Evolutionary conservation across 2,329 filamentous ascomycete species (phyloP).

Genomic region (Diaporthe humulicola): DNA sequence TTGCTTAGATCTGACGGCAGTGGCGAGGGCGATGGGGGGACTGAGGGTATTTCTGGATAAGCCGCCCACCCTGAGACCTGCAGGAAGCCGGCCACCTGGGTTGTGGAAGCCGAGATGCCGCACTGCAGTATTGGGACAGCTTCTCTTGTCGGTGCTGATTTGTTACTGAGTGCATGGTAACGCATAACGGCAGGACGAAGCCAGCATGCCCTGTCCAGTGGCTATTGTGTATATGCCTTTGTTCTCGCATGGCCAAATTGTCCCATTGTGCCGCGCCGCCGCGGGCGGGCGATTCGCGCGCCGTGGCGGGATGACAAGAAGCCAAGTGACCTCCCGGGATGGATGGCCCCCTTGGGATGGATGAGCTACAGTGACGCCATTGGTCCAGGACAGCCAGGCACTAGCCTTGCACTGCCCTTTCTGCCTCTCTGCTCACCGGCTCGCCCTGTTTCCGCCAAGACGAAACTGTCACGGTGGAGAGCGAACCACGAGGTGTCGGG

Average conservation of each 20-base stretch:
- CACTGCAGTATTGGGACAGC: conserved; percentile 12
- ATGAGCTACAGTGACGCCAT: conserved; percentile 19
- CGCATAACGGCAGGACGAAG: not conserved
- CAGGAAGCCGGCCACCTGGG: conserved; percentile 17
- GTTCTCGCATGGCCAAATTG: conserved; percentile 9
- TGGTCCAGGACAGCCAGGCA: not conserved
- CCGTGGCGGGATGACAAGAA: not conserved
- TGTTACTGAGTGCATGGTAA: not conserved
- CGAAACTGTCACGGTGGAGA: conserved; percentile 15
- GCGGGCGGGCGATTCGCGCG: conserved; percentile 1
- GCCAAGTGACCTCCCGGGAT: conserved; percentile 16
- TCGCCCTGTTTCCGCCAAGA: conserved; percentile 27
- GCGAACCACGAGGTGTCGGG: conserved; percentile 14
- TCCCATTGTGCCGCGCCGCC: not conserved
- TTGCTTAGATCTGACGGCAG: conserved; percentile 22
- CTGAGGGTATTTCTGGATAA: conserved; percentile 24
- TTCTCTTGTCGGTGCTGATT: not conserved
- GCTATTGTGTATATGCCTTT: not conserved
- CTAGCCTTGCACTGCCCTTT: conserved; percentile 16
- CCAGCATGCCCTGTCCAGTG: conserved; percentile 3
- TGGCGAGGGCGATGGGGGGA: not conserved
- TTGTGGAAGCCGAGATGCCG: conserved; percentile 29
- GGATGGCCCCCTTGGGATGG: conserved; percentile 5
- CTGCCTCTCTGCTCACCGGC: conserved; percentile 9
- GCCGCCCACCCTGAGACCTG: conserved; percentile 23